Conservation (phyloP, 345 rosid species). For the Eucalyptus albens region DNA sequence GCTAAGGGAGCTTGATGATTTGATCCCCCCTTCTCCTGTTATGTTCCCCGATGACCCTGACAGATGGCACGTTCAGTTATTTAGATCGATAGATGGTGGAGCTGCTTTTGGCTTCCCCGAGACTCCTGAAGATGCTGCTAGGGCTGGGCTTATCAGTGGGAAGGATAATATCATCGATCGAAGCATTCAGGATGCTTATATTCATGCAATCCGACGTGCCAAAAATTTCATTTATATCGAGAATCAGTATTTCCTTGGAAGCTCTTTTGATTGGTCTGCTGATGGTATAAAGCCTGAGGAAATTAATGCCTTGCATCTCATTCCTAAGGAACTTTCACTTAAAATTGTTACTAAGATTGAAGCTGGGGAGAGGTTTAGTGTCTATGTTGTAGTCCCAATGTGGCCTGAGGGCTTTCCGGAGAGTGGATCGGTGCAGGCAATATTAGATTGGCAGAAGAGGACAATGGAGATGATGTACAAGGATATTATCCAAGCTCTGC, state of each 20-base stretch:
- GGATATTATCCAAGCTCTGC: conserved; percentile 67
- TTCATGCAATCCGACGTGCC: conserved; percentile 92
- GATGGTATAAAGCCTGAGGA: conserved; percentile 89
- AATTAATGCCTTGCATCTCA: conserved; percentile 70
- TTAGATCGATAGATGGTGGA: conserved; percentile 97
- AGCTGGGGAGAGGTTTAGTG: conserved; percentile 75
- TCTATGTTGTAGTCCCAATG: conserved; percentile 90
- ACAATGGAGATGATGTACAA: conserved; percentile 97
- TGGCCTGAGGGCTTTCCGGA: conserved; percentile 99
- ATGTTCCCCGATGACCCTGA: conserved; percentile 67
- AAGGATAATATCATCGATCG: conserved; percentile 94
- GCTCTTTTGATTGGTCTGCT: conserved; percentile 76
- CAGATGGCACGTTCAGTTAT: conserved; percentile 86
- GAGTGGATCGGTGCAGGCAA: conserved; percentile 89
- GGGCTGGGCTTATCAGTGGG: conserved; percentile 91
- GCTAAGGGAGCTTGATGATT: conserved; percentile 71
- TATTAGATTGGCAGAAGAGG: conserved; percentile 93
- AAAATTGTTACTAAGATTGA: conserved; percentile 93
- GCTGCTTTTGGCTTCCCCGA: conserved; percentile 98
- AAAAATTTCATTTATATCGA: conserved; percentile 89
- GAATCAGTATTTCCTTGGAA: conserved; percentile 95
- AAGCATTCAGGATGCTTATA: conserved; percentile 94
- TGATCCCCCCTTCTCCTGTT: conserved; percentile 91
- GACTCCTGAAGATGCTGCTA: conserved; percentile 91
- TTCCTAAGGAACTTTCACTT: conserved; percentile 90